These are phyloP conservation scores for Boletus pseudo-olivaceus DNA, from an alignment of 768 basidiomycete species.

Conservation along the genomic window DNA sequence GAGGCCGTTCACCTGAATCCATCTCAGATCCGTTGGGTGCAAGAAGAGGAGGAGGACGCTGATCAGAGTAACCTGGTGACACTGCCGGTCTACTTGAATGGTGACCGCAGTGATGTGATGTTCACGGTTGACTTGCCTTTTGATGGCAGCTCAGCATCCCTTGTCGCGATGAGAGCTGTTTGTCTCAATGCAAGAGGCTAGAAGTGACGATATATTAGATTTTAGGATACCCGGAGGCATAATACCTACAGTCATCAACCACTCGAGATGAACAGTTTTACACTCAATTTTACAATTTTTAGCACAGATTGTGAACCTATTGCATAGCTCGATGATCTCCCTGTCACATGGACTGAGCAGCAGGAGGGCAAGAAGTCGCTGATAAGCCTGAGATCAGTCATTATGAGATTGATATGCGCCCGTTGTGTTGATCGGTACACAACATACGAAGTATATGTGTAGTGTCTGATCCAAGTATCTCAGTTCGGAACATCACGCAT, in stretches of 20 bases:
- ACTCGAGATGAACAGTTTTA: too few relatives aligned
- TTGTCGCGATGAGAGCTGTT: slow-evolving; percentile 85
- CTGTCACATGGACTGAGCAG: too few relatives aligned
- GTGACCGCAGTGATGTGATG: slow-evolving; percentile 83
- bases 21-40: slow-evolving; percentile 87
- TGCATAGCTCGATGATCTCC: too few relatives aligned
- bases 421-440: too few relatives aligned
- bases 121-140: slow-evolving; percentile 87
- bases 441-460: too few relatives aligned
- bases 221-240: slow-evolving; percentile 22
- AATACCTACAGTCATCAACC: slow-evolving; percentile 19
- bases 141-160: slow-evolving; percentile 56
- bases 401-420: too few relatives aligned
- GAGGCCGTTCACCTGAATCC: slow-evolving; percentile 73
- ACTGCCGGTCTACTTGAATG: slow-evolving; percentile 90
- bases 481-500: too few relatives aligned
- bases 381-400: too few relatives aligned
- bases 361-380: too few relatives aligned
- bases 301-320: too few relatives aligned
- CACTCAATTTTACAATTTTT: too few relatives aligned
- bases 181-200: slow-evolving; percentile 83
- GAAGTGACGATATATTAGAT: slow-evolving; percentile 5
- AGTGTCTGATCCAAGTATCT: too few relatives aligned
- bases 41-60: slow-evolving; percentile 41
- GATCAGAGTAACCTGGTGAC: slow-evolving; percentile 52